These are phyloP conservation scores for Chaetomiaceae sp. DNA, from an alignment of 2,329 filamentous ascomycete species.

Conservation along the genomic window DNA sequence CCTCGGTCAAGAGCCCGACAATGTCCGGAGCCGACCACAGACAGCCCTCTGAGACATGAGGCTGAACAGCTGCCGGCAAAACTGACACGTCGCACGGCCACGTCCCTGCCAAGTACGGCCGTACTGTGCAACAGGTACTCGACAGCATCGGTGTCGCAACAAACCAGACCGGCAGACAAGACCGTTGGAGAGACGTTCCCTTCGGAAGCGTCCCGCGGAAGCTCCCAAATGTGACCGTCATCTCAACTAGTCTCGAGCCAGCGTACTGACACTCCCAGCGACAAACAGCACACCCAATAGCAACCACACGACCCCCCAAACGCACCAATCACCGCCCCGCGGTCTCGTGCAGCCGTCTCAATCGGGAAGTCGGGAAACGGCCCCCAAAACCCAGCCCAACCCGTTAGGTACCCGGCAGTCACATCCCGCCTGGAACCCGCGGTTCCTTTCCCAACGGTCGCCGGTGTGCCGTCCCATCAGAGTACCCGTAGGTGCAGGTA, in stretches of 20 bases:
- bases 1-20: background rate
- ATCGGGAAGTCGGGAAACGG: constrained; percentile 7
- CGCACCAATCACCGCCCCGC: constrained; percentile 9
- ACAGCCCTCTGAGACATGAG: constrained; percentile 5
- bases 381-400: background rate
- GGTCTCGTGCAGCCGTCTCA: constrained; percentile 7
- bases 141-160: background rate
- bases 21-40: background rate
- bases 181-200: no score
- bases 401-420: no score
- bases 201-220: no score
- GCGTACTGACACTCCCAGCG: background rate
- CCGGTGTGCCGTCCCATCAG: no score
- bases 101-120: constrained; percentile 4
- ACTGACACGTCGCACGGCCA: background rate
- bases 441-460: no score
- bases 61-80: constrained; percentile 1
- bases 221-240: no score
- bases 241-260: no score
- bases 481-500: no score
- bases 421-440: no score
- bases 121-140: constrained; percentile 6
- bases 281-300: background rate
- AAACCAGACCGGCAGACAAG: background rate
- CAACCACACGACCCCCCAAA: background rate